Base-by-base conservation (phyloP, 73 alveolate genomes). In the Halteria grandinella region DNA sequence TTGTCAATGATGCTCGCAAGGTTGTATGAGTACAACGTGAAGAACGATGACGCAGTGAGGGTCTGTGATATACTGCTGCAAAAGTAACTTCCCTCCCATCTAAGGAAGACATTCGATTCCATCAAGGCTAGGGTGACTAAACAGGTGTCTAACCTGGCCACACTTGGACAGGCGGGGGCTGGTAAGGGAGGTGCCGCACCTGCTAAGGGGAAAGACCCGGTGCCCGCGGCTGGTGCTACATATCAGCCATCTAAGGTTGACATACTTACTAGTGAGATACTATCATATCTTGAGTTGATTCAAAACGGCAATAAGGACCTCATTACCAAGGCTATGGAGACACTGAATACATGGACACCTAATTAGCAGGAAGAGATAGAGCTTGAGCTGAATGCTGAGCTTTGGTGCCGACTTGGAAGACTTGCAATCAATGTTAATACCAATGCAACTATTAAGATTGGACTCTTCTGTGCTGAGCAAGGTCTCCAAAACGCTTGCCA, bases 381-480 rank as follows among this genome's bases (percentile, higher is more conserved):
- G 37, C 86, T 96, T 12, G 98, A 94, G 74, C 80, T 96, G 43
- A 95, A 95, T 83, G 98, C 98, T 75, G 99, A 97, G 79, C 87
- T 97, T 33, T 97, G 99, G 99, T 95, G 96, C 72, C 95, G 95
- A 85, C 90, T 95, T 44, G 99, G 99, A 0, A 83, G 98, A 7
- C 91, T 94, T 36, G 86, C 97, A 24, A 87, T 80, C 41, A 79
- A 87, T 75, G 89, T 93, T 27, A 94, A 91, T 51, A 90, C 93
- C 49, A 76, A 70, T 17, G 62, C 74, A 15, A 85, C 85, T 89
- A 82, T 84, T 55, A 97, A 97, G 75, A 74, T 90, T 62, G 95
- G 98, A 1, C 88, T 95, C n/a, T 89, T 81, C 83, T 97, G 99
- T 71, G 98, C 98, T 7, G 96, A 97, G n/a, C n/a, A n/a, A n/a